These are phyloP conservation scores for Mucor piriformis DNA, from an alignment of 371 early-diverging fungal species.

Conservation along the genomic window DNA sequence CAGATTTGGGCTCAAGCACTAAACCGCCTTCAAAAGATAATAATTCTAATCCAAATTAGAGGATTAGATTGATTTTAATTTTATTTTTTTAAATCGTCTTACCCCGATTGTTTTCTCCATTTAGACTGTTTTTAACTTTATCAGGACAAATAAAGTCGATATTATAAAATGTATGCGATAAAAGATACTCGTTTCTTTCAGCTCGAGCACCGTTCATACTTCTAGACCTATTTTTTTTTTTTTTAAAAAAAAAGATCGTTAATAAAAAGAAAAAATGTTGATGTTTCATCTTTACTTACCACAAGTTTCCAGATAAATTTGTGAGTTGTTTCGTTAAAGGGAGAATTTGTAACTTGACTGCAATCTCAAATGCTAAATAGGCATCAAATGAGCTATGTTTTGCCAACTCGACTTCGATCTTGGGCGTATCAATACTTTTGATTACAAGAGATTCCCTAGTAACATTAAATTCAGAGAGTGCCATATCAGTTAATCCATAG, in stretches of 20 bases:
- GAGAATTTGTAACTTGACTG: slow-evolving; percentile 80
- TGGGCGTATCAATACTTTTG: slow-evolving; percentile 62
- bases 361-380: slow-evolving; percentile 68
- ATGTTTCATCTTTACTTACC: slow-evolving; percentile 43
- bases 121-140: slow-evolving; percentile 32
- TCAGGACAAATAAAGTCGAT: slow-evolving; percentile 87
- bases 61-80: not conserved
- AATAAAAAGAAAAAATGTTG: too few relatives aligned
- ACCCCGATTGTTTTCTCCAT: not conserved
- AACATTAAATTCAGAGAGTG: slow-evolving; percentile 67
- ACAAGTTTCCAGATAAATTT: slow-evolving; percentile 88
- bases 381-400: slow-evolving; percentile 80
- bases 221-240: slow-evolving; percentile 34
- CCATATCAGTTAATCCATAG: slow-evolving; percentile 77
- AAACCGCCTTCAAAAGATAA: slow-evolving; percentile 94
- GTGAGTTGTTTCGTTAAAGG: slow-evolving; percentile 93
- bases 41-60: too few relatives aligned
- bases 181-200: slow-evolving; percentile 95
- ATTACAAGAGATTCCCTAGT: slow-evolving; percentile 76
- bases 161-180: slow-evolving; percentile 95
- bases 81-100: slow-evolving; percentile 33
- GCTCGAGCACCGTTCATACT: slow-evolving; percentile 88
- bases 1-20: slow-evolving; percentile 97
- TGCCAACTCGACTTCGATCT: slow-evolving; percentile 62
- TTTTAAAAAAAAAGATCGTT: not conserved